phyloP scores from a whole-genome alignment of 176 grass and related monocot genomes.

The Musa itinerans region DNA sequence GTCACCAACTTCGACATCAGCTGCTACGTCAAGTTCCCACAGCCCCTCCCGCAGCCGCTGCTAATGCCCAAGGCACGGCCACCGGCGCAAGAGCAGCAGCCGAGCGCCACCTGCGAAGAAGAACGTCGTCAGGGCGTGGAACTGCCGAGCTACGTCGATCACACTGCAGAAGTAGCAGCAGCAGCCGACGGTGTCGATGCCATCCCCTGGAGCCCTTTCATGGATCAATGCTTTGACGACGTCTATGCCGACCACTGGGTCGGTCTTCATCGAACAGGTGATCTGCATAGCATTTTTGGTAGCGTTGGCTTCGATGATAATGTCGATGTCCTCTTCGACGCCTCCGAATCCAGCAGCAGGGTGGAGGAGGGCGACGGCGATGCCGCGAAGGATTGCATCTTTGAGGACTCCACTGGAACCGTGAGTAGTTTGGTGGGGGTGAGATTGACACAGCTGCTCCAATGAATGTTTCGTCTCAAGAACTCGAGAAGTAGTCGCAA shows the following conservation, averaged over 20 bases:
- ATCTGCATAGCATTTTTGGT: constrained; percentile 21
- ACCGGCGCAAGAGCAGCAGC: not conserved
- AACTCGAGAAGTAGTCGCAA: not conserved
- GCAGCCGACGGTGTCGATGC: not conserved
- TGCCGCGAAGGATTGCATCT: not conserved
- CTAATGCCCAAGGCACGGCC: not conserved
- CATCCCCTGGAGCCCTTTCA: constrained; percentile 25
- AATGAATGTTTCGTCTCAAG: not conserved
- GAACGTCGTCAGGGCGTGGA: constrained; percentile 4
- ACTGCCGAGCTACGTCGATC: not conserved
- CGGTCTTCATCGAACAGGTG: not conserved
- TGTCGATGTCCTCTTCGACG: constrained; percentile 34
- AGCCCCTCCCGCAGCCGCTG: not conserved
- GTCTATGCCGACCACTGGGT: not conserved
- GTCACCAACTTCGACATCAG: constrained; percentile 60
- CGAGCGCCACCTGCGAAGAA: not conserved
- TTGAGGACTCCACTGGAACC: not conserved
- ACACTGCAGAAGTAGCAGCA: not conserved
- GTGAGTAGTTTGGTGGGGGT: not conserved
- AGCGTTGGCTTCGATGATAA: constrained; percentile 33
- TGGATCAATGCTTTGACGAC: constrained; percentile 9
- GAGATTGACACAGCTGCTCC: too few species aligned
- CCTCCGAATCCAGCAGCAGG: not conserved
- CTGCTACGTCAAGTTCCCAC: constrained; percentile 26
- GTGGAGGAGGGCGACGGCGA: not conserved